phyloP scores from a whole-genome alignment of 163 green algal genomes.

The Scenedesmus sp. region DNA sequence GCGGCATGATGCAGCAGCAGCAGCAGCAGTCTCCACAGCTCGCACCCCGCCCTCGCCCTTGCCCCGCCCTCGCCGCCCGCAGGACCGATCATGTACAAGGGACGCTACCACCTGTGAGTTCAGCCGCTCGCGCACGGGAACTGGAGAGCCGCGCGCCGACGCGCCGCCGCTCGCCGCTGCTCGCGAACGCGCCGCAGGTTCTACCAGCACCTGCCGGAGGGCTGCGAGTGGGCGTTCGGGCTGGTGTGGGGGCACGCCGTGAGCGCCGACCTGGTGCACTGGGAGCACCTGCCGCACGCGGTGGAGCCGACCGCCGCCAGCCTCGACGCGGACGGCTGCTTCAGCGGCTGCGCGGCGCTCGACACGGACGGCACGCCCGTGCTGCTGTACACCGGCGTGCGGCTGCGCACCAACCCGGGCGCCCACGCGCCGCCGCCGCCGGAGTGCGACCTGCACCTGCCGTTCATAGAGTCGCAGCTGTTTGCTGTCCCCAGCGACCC shows the following conservation, averaged over 20 bases:
- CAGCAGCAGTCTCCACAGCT: background rate
- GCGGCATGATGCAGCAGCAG: too few species aligned
- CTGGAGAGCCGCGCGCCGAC: too few species aligned
- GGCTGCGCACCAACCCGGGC: constrained; percentile 65
- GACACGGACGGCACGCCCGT: constrained; percentile 63
- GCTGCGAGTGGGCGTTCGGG: constrained; percentile 76
- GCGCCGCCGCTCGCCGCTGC: background rate
- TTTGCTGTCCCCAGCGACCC: constrained; percentile 61
- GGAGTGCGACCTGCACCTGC: constrained; percentile 79
- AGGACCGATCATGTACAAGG: constrained; percentile 55
- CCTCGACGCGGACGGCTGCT: constrained; percentile 71
- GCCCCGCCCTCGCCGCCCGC: too few species aligned
- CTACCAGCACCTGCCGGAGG: constrained; percentile 77
- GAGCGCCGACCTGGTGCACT: constrained; percentile 74
- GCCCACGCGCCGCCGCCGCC: constrained; percentile 61
- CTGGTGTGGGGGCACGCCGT: constrained; percentile 85
- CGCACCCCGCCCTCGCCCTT: too few species aligned
- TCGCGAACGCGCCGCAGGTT: constrained; percentile 61
- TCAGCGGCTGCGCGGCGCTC: constrained; percentile 64
- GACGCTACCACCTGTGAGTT: constrained; percentile 59
- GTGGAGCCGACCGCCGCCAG: constrained; percentile 66
- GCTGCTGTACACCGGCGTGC: constrained; percentile 79
- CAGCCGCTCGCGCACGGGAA: background rate
- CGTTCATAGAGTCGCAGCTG: constrained; percentile 83
- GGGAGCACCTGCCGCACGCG: constrained; percentile 75